phyloP scores from a whole-genome alignment of 2,329 filamentous ascomycete species.

The Colletotrichum magnum region DNA sequence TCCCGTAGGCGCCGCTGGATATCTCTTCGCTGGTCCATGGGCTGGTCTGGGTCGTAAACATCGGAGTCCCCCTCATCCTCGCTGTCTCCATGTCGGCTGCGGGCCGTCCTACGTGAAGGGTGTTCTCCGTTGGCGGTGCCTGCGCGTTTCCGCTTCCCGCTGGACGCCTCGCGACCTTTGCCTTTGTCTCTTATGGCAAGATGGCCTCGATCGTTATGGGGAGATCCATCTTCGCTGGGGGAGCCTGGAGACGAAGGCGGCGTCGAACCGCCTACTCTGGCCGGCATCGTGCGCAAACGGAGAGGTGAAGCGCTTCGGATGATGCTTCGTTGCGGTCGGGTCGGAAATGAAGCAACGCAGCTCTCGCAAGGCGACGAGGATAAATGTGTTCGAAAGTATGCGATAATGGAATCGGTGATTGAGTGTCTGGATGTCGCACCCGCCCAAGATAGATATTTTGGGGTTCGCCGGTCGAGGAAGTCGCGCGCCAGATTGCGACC shows the following conservation, averaged over 20 bases:
- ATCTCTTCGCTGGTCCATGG: constrained; percentile 78
- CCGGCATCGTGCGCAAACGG: constrained; percentile 27
- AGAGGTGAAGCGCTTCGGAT: constrained; percentile 1
- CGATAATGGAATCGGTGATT: too few species aligned
- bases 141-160: constrained; percentile 40
- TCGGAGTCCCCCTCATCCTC: constrained; percentile 48
- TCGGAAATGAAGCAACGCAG: background rate
- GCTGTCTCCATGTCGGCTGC: constrained; percentile 27
- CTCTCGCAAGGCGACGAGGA: background rate
- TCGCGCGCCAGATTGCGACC: constrained; percentile 25
- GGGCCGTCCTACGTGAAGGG: constrained; percentile 40
- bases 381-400: background rate
- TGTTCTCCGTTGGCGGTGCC: constrained; percentile 28
- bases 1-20: constrained; percentile 80
- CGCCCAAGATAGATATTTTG: background rate
- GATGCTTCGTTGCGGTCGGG: background rate
- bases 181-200: constrained; percentile 50
- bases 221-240: constrained; percentile 29
- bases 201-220: constrained; percentile 21
- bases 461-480: background rate
- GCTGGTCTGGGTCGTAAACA: constrained; percentile 86
- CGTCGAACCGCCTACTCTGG: constrained; percentile 30
- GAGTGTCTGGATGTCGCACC: background rate
- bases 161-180: constrained; percentile 40
- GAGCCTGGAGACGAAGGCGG: constrained; percentile 44